A percentile compares a stretch with the other conserved stretches of the same genome.
These are phyloP conservation scores for Amanita brunnescens DNA, from an alignment of 768 basidiomycete species.

Conservation along the genomic window DNA sequence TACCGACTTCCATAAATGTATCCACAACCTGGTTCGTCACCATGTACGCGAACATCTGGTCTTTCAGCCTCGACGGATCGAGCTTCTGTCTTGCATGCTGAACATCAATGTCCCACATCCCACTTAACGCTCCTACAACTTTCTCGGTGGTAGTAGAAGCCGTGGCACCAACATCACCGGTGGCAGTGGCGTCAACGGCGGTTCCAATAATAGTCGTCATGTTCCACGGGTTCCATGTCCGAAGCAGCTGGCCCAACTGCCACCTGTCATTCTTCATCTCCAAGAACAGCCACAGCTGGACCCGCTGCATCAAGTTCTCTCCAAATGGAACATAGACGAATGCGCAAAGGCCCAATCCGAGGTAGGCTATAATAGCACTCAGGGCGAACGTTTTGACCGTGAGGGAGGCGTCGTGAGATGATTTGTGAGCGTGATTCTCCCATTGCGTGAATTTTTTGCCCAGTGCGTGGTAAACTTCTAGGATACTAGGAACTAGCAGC, in stretches of 20 bases:
- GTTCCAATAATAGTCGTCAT: constrained; percentile 13
- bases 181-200: neutral
- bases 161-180: neutral
- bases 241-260: constrained; percentile 13
- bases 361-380: constrained; percentile 83
- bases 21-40: constrained; percentile 85
- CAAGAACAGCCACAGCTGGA: constrained; percentile 34
- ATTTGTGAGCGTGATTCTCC: constrained; percentile 88
- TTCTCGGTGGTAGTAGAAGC: constrained; percentile 4
- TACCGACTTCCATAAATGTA: constrained; percentile 67
- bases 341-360: constrained; percentile 86
- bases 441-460: constrained; percentile 69
- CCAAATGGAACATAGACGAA: constrained; percentile 96
- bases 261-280: constrained; percentile 12
- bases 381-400: constrained; percentile 89
- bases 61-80: constrained; percentile 62
- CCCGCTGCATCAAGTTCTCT: constrained; percentile 63
- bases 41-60: constrained; percentile 89
- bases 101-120: constrained; percentile 46
- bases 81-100: constrained; percentile 47
- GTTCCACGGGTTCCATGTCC: constrained; percentile 18
- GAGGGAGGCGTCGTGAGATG: constrained; percentile 66
- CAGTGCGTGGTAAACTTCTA: constrained; percentile 61
- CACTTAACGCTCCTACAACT: constrained; percentile 9
- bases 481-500: constrained; percentile 69